Base-by-base conservation (phyloP, 225 moss, liverwort and hornwort genomes). In the Neckera pumila region DNA sequence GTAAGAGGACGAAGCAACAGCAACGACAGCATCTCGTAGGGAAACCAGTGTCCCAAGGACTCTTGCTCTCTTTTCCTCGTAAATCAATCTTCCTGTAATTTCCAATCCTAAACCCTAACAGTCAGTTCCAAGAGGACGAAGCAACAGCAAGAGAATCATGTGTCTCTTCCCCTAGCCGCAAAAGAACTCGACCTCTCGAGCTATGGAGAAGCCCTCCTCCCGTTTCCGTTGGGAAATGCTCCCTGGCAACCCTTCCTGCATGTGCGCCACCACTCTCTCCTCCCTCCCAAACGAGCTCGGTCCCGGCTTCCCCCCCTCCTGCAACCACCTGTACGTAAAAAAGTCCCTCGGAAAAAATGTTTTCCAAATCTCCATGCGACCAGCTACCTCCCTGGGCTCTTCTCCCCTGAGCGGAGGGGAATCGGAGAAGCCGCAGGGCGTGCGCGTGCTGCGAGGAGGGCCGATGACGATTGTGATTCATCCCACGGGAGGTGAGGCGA, bases 281-380 rank as follows among this genome's bases (percentile, higher is more conserved):
- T 77, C 83, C 60, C 90, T 86, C 49, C 86, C 86, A 7, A 86
- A 64, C 27, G 77, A 83, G 27, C 86, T 92, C 18, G 43, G 64
- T 9, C 82, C 85, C 38, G 85, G 85, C 59, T 17, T 65, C 43
- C 88, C 83, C 12, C 60, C 67, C 36, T 79, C 83, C n/a, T 92
- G 90, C 86, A 86, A 74, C 74, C 92, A 90, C 59, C 56, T 90
- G 67, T 84, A 90, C 83, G 47, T 88, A 17, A 90, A 88, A 74
- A 83, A 83, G 49, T 74, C 89, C 15, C 67, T 83, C 25, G 66
- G 61, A 7, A 42, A 4, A 11, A 31, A 80, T 4, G 36, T 54
- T 26, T 86, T 90, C 27, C 62, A 72, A 64, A 33, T 90, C 80
- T 64, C 87, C 51, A 21, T 86, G 51, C 63, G 59, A 36, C 78